phyloP scores from a whole-genome alignment of 208 protist genomes.

The Leishmania braziliensis region DNA sequence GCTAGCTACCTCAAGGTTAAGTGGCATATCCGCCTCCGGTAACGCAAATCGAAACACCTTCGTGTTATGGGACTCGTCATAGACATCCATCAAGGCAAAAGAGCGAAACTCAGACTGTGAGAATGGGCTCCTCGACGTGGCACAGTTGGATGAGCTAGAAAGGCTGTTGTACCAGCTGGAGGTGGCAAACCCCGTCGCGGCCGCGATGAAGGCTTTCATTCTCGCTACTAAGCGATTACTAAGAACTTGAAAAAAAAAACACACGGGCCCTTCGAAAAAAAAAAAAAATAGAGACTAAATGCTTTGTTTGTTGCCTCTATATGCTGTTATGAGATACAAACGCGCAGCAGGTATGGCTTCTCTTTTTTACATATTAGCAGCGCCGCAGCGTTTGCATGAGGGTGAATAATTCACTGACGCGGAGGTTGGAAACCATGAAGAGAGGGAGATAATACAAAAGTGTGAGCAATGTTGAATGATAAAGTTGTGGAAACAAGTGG shows the following conservation, averaged over 20 bases:
- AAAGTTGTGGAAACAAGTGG: background rate
- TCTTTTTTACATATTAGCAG: too few species aligned
- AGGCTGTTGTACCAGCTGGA: slow-evolving; percentile 63
- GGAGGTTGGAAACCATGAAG: background rate
- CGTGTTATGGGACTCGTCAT: slow-evolving; percentile 87
- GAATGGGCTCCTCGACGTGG: slow-evolving; percentile 60
- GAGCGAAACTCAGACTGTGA: slow-evolving; percentile 77
- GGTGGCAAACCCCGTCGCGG: slow-evolving; percentile 45
- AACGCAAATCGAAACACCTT: slow-evolving; percentile 89
- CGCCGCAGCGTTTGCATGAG: background rate
- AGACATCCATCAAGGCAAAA: slow-evolving; percentile 80
- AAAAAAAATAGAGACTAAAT: background rate
- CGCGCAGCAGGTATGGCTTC: background rate
- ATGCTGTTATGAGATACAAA: slow-evolving; percentile 1
- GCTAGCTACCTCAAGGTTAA: slow-evolving; percentile 82
- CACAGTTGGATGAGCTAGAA: slow-evolving; percentile 37
- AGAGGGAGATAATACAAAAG: background rate
- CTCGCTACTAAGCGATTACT: background rate
- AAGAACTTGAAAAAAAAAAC: slow-evolving; percentile 15
- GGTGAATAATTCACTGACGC: background rate
- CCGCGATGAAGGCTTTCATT: slow-evolving; percentile 75
- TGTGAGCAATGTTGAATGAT: background rate
- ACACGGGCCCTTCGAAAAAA: background rate
- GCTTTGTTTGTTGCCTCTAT: background rate
- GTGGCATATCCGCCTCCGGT: slow-evolving; percentile 78